These are phyloP conservation scores for Lichtheimia ornata DNA, from an alignment of 371 early-diverging fungal genomes.

Conservation along the genomic window DNA sequence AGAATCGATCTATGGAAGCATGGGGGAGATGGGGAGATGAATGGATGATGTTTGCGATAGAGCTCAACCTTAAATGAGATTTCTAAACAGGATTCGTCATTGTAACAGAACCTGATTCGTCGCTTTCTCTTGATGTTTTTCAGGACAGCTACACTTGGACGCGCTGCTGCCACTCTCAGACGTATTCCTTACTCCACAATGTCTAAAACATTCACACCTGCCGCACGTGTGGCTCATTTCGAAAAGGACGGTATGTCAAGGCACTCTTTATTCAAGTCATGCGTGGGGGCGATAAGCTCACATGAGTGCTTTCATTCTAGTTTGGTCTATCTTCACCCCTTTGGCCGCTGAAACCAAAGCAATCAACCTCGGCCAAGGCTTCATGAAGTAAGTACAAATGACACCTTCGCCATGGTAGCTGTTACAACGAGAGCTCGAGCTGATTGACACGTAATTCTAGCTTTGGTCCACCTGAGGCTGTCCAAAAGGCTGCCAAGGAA, in stretches of 20 bases:
- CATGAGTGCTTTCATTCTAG: slow-evolving; percentile 30
- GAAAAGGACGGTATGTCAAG: slow-evolving; percentile 40
- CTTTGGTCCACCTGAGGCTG: slow-evolving; percentile 87
- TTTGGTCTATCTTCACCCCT: slow-evolving; percentile 93
- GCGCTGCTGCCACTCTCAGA: too few species aligned
- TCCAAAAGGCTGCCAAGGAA: slow-evolving; percentile 78
- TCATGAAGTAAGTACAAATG: slow-evolving; percentile 65
- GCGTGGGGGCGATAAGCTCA: neutral
- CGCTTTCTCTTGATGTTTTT: slow-evolving; percentile 1
- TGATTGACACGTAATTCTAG: slow-evolving; percentile 29
- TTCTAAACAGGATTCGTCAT: too few species aligned
- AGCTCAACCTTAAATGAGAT: too few species aligned
- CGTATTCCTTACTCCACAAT: slow-evolving; percentile 1
- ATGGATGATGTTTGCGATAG: too few species aligned
- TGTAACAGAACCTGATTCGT: slow-evolving; percentile 1
- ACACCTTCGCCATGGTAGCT: too few species aligned
- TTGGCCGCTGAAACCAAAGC: slow-evolving; percentile 83
- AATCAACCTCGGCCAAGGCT: slow-evolving; percentile 94
- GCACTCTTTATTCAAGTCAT: neutral
- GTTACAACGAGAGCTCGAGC: too few species aligned
- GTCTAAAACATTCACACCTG: slow-evolving; percentile 29
- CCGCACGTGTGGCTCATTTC: slow-evolving; percentile 43
- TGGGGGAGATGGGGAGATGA: too few species aligned
- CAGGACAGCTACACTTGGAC: too few species aligned
- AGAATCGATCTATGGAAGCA: too few species aligned